A percentile compares a stretch with the other conserved stretches of the same genome.
These are phyloP conservation scores for Claviceps pusilla DNA, from an alignment of 2,329 filamentous ascomycete species.

Conservation along the genomic window DNA sequence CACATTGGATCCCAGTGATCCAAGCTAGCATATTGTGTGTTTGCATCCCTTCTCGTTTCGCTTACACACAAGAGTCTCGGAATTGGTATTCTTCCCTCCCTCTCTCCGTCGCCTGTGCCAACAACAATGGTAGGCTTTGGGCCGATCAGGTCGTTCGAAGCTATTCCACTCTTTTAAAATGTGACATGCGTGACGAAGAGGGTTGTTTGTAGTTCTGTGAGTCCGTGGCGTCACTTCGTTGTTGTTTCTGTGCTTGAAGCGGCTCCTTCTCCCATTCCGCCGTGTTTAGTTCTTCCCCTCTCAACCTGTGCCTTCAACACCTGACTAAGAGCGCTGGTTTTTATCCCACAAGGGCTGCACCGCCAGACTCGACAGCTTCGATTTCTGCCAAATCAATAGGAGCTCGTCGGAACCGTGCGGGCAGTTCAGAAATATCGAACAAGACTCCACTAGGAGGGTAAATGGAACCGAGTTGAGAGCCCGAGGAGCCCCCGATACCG, in stretches of 20 bases:
- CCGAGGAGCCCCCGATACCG: constrained; percentile 47
- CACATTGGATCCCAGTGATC: neutral
- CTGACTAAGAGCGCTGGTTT: neutral
- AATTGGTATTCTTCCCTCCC: neutral
- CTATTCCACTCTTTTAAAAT: neutral
- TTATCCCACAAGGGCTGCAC: constrained; percentile 46
- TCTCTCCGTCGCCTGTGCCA: neutral
- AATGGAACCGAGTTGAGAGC: constrained; percentile 58
- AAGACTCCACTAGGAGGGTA: constrained; percentile 56
- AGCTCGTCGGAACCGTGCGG: constrained; percentile 62
- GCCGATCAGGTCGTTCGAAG: neutral
- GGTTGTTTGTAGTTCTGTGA: neutral
- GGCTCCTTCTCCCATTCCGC: neutral
- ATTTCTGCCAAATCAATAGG: constrained; percentile 73
- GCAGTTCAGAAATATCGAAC: constrained; percentile 84
- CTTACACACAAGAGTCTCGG: neutral
- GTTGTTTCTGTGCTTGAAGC: neutral
- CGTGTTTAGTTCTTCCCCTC: neutral
- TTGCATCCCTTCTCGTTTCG: neutral
- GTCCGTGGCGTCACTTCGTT: neutral
- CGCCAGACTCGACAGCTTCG: constrained; percentile 86
- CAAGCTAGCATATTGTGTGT: neutral
- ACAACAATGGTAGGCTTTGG: neutral
- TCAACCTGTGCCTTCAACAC: neutral
- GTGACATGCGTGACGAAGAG: neutral